A percentile compares a stretch with the other conserved stretches of the same genome.
phyloP scores from a whole-genome alignment of 768 basidiomycete species.

The Gyrodon lividus region DNA sequence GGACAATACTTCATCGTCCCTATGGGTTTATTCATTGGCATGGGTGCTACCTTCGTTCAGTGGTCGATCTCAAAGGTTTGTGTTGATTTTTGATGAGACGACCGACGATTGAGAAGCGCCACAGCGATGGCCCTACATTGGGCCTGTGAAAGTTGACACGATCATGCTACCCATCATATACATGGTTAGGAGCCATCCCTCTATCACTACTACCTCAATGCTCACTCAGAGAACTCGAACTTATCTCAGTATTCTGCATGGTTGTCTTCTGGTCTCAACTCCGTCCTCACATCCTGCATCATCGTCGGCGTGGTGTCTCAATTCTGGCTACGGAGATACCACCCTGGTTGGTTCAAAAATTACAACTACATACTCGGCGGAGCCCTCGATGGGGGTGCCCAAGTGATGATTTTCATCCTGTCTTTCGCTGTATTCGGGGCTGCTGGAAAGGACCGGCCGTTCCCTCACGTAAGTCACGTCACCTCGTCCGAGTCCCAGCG shows the following conservation, averaged over 20 bases:
- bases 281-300: conserved; percentile 45
- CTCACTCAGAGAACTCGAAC: conserved; percentile 8
- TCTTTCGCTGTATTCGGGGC: conserved; percentile 54
- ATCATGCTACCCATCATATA: conserved; percentile 59
- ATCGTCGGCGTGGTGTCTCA: conserved; percentile 59
- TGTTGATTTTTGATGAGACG: background rate
- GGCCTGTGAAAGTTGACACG: conserved; percentile 45
- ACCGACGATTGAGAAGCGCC: background rate
- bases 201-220: background rate
- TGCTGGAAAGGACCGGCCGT: conserved; percentile 45
- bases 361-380: conserved; percentile 54
- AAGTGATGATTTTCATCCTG: conserved; percentile 56
- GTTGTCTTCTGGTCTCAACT: conserved; percentile 56
- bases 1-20: conserved; percentile 60
- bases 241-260: conserved; percentile 38
- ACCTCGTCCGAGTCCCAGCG: too few relatives aligned
- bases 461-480: conserved; percentile 36
- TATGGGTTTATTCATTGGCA: conserved; percentile 51
- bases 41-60: conserved; percentile 50
- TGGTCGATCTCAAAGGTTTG: conserved; percentile 53
- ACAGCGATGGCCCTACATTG: conserved; percentile 56
- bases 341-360: conserved; percentile 65
- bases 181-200: conserved; percentile 31
- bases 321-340: conserved; percentile 52
- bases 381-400: conserved; percentile 39